Base-by-base conservation (phyloP, 2,329 filamentous ascomycete genomes). In the Monilinia polystroma region DNA sequence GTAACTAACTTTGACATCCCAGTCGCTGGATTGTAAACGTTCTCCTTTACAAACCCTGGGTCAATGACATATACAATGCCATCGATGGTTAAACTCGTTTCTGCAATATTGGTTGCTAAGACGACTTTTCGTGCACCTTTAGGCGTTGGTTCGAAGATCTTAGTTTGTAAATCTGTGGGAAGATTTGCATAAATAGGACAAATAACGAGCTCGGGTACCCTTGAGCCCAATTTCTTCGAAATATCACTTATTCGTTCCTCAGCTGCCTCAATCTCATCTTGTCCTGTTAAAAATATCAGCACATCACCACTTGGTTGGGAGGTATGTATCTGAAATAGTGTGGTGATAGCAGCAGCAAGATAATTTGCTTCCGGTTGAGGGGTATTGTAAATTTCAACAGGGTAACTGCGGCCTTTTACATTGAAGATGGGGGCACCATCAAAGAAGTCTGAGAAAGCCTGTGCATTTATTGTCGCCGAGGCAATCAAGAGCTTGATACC, bases 11-110 rank as follows among this genome's bases (percentile, higher is more conserved):
- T 93, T 38, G 94, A 93, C 90, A 98, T 96, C 66, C 93, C 93
- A 0, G 92, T 96, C 0, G 90, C 87, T 0, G 93, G 90, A 70
- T 97, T 96, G 80, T 94, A 98, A 1, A 93, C 86, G 72, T 97
- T 97, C 76, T 98, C 92, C 77, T 99, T 99, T 70, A 95, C 92
- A 71, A 96, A 96, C 0, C 95, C 95, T 0, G 91, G 91, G 73
- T 99, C 95, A 68, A 98, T 96, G 47, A 98, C 95, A 76, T 96
- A 97, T 11, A 94, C 90, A 68, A 98, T 96, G 20, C 93, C 94
- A 76, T 98, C 93, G 67, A 99, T 97, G 0, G 95, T 99, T 75
- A 99, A 80, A 81, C 88, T 93, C 0, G 95, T 99, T 78, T 99
- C 95, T 2, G 95, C 95, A 77, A 99, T 98, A 76, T 99, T 99